Percentiles rank a stretch among this genome's conserved stretches.
Conservation (phyloP, 2,329 filamentous ascomycete species). For the Didymosphaeria variabile region DNA sequence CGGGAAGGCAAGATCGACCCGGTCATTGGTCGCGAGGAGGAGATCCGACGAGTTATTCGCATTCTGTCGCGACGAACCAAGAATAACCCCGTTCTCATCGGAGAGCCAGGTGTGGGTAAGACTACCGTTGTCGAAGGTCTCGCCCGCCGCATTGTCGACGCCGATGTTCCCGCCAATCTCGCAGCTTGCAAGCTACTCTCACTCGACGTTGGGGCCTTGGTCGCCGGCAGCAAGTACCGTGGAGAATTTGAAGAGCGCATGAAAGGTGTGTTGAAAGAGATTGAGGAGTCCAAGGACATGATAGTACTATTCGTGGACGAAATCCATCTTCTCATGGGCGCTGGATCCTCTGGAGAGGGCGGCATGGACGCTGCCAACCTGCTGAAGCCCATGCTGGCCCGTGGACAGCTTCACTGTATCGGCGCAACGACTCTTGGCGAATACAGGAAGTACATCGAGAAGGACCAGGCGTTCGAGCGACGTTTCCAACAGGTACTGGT, state of each 20-base stretch:
- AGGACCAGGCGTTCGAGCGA: slow-evolving; percentile 96
- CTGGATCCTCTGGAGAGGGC: slow-evolving; percentile 90
- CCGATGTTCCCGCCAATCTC: slow-evolving; percentile 94
- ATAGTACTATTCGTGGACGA: slow-evolving; percentile 99
- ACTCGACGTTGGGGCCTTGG: slow-evolving; percentile 91
- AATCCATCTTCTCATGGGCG: slow-evolving; percentile 98
- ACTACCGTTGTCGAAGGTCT: slow-evolving; percentile 97
- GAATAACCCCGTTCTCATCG: slow-evolving; percentile 98
- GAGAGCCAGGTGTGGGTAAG: slow-evolving; percentile 97
- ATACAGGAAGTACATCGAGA: slow-evolving; percentile 99
- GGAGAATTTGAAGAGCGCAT: slow-evolving; percentile 99
- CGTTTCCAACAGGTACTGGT: slow-evolving; percentile 98
- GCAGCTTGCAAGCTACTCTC: slow-evolving; percentile 94
- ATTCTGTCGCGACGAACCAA: slow-evolving; percentile 94
- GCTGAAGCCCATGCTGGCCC: slow-evolving; percentile 96
- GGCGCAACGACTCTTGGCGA: slow-evolving; percentile 94
- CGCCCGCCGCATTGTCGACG: slow-evolving; percentile 93
- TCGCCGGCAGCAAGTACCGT: slow-evolving; percentile 97
- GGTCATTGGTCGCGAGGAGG: slow-evolving; percentile 95
- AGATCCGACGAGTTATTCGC: slow-evolving; percentile 89
- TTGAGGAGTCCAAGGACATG: slow-evolving; percentile 91
- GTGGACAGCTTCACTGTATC: slow-evolving; percentile 96
- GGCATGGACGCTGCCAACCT: slow-evolving; percentile 99
- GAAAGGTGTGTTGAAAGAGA: slow-evolving; percentile 98
- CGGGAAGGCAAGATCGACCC: slow-evolving; percentile 97